Evolutionary conservation across 2,329 filamentous ascomycete genomes (phyloP), one percentile per base, ranked within the genome.

Genomic region (Aspergillus chevalieri): DNA sequence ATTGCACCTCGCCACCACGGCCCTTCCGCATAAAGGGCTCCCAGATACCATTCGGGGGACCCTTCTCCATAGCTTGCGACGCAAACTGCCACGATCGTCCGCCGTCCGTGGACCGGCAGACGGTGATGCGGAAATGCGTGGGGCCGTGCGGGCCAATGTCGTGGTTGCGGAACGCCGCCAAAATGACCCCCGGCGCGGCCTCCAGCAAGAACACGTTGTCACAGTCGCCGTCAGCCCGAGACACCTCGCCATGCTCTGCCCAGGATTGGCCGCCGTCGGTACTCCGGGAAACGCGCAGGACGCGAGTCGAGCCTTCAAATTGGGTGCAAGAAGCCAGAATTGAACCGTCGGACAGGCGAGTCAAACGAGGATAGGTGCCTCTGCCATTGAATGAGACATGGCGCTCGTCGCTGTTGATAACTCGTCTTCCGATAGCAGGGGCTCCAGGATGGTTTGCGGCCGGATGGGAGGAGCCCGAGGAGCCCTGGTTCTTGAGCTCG

Each of bases 141-240:
- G 65, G 65, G 2, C 67, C 65, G 17, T 60, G 42, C 0, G 65
- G 64, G 2, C 65, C 71, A 3, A 67, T 58, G 38, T 71, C 68
- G 49, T 77, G 74, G 58, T 78, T 78, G 5, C 76, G 71, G 59
- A 78, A 78, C 0, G 76, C 75, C 0, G 70, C 75, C 0, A 78
- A 65, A 2, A 77, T 61, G 1, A 62, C 60, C 0, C 52, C 54
- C 0, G 65, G 61, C 0, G 62, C 57, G 1, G 71, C 65, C 50
- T 77, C 73, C 9, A 76, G 62, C 12, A 78, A 55, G 52, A 72
- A 77, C 30, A 71, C 65, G 57, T 78, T 78, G 59, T 77, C 75
- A 47, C 74, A 64, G 54, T 78, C 75, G 14, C 71, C 70, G 0
- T 47, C 48, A 3, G 69, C 70, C 2, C 74, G 73, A 0, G 69